Evolutionary conservation across 495 filamentous ascomycete genomes (phyloP), one percentile per base, ranked within the genome.

Genomic region (Cercophora sp.): DNA sequence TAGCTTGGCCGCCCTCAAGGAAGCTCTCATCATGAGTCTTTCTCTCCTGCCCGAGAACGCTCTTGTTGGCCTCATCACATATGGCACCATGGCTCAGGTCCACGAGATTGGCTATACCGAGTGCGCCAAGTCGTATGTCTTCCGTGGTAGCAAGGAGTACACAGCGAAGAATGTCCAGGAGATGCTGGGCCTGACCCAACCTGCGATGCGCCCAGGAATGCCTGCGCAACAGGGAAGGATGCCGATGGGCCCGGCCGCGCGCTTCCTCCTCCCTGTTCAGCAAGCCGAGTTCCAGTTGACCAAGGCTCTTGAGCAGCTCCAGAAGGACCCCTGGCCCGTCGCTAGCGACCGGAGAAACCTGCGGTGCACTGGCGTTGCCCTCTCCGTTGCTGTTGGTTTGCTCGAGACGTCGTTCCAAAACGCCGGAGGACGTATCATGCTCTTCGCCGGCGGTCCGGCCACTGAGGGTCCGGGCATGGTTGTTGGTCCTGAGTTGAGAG

Each of bases 121-220:
- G 67, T 97, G 94, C 64, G 88, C 93, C 54, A 99, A 99, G 72
- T 96, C 94, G n/a, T 99, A 96, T 63, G 94, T 99, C 16, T 99
- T 99, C 78, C 82, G 94, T 22, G 94, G 94, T 39, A 96, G 83
- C 78, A 99, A 97, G 75, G 94, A 99, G 59, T 99, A 99, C 69
- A 78, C 82, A 19, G 87, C 91, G 46, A 97, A 97, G 70, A 85
- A 97, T 65, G 91, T 99, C 11, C 93, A 97, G 67, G 94, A 99
- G 65, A 99, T 99, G 94, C 83, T 99, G 18, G 94, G 91, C 18
- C 79, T 95, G 36, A 70, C 84, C 23, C 73, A 80, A 13, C 73
- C 84, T 13, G 83, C 82, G 29, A 55, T 88, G 41, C 83, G 94
- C 50, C 91, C 90, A 2, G 86, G 85, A 48, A 82, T 89, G 74